Evolutionary conservation across 192 early-diverging fungal genomes (phyloP).

Genomic region (Linnemannia zychae): DNA sequence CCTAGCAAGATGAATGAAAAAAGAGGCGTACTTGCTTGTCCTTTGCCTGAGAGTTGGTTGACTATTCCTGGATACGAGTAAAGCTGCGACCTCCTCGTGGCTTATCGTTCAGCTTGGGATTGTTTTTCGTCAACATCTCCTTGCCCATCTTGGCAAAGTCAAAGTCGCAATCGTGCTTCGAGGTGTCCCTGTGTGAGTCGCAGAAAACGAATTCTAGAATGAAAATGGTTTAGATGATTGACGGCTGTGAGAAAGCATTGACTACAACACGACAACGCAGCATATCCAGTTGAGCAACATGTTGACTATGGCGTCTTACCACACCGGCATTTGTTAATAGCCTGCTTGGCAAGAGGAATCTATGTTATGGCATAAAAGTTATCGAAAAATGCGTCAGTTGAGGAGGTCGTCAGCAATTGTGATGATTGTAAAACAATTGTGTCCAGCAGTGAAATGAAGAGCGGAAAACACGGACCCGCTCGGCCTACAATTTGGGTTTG

Average conservation of each 20-base stretch:
- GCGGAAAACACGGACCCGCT: not conserved
- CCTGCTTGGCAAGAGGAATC: slow-evolving; percentile 83
- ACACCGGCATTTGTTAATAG: slow-evolving; percentile 84
- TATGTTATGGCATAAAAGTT: slow-evolving; percentile 10
- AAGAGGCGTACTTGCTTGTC: not conserved
- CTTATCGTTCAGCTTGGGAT: slow-evolving; percentile 80
- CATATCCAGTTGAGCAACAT: not conserved
- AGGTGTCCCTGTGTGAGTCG: slow-evolving; percentile 77
- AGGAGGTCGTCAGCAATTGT: not conserved
- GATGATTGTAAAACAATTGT: not conserved
- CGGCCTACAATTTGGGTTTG: not conserved
- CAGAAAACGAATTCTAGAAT: slow-evolving; percentile 76
- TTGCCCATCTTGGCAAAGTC: slow-evolving; percentile 81
- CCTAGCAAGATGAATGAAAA: not conserved
- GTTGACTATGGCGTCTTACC: slow-evolving; percentile 34
- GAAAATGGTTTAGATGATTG: not conserved
- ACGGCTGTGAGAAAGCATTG: not conserved
- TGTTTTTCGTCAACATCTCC: slow-evolving; percentile 77
- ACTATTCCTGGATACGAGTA: slow-evolving; percentile 68
- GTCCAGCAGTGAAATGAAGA: not conserved
- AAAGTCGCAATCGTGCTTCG: slow-evolving; percentile 85
- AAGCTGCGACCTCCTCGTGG: slow-evolving; percentile 85
- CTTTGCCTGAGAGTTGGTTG: not conserved
- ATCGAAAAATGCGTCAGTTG: not conserved
- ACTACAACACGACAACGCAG: not conserved